phyloP scores from a whole-genome alignment of 306 rosid species.

The Vicia sativa region DNA sequence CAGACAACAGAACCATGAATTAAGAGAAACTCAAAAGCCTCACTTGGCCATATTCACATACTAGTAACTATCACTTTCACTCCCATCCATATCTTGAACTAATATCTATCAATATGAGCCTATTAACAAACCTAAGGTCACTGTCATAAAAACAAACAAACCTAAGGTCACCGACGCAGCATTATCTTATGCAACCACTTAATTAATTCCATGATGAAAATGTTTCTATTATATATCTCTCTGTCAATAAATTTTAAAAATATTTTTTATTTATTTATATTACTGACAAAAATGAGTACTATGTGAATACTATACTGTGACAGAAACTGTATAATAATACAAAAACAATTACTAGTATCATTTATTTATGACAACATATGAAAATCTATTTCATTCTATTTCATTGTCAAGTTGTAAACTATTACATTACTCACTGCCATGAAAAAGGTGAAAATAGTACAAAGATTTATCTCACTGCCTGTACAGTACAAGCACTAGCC shows the following conservation, averaged over 20 bases:
- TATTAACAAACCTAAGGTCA: slow-evolving; percentile 6
- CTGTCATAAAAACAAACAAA: slow-evolving; percentile 6
- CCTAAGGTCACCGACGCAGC: slow-evolving; percentile 31
- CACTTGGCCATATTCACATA: slow-evolving; percentile 1
- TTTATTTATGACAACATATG: background rate
- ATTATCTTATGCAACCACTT: background rate
- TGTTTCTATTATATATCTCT: too few relatives aligned
- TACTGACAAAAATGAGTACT: too few relatives aligned
- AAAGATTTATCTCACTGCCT: slow-evolving; percentile 12
- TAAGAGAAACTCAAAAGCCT: slow-evolving; percentile 12
- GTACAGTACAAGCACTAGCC: slow-evolving; percentile 16
- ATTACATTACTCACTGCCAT: background rate
- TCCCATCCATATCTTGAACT: background rate
- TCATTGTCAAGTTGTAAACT: background rate
- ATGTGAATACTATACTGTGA: too few relatives aligned
- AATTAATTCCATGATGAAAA: background rate
- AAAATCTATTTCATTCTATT: background rate
- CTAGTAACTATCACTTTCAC: slow-evolving; percentile 14
- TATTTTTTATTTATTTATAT: too few relatives aligned
- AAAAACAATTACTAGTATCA: background rate
- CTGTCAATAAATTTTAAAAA: too few relatives aligned
- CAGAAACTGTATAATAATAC: background rate
- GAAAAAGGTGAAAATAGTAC: background rate
- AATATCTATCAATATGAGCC: background rate
- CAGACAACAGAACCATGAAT: slow-evolving; percentile 35